These are phyloP conservation scores for Chlamydomonas urium DNA, from an alignment of 139 green algal genomes.

Conservation along the genomic window DNA sequence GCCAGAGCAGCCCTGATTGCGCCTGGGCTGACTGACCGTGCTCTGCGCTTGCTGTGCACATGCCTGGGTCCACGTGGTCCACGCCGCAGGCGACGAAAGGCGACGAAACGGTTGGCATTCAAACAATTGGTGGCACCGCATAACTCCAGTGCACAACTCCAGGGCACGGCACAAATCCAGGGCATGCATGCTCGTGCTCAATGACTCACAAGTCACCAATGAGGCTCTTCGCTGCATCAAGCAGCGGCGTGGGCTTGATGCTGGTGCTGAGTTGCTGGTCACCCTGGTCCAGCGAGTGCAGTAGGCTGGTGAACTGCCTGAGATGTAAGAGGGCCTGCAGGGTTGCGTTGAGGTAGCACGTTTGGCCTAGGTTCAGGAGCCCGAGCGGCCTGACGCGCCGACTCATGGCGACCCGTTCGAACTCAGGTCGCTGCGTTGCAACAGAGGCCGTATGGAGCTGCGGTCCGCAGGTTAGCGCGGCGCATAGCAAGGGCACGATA, in stretches of 20 bases:
- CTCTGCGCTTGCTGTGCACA: not conserved
- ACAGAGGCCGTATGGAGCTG: too few species aligned
- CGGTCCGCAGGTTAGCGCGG: too few species aligned
- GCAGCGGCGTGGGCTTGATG: not conserved
- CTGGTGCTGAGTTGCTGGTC: not conserved
- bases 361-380: not conserved
- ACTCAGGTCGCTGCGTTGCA: too few species aligned
- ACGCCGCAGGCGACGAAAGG: not conserved
- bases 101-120: not conserved
- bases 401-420: too few species aligned
- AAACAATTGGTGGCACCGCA: too few species aligned
- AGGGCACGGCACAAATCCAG: not conserved
- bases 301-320: not conserved
- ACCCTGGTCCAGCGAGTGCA: not conserved
- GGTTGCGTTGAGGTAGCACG: slow-evolving; percentile 3
- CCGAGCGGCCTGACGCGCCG: too few species aligned
- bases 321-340: not conserved
- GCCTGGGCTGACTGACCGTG: not conserved
- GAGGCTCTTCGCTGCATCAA: too few species aligned
- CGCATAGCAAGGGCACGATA: too few species aligned
- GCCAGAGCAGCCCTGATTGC: slow-evolving; percentile 9
- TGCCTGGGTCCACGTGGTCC: not conserved
- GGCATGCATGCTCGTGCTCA: too few species aligned
- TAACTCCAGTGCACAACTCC: too few species aligned
- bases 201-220: too few species aligned